phyloP scores from a whole-genome alignment of 257 asterid genomes.

The Solanum chiquidenum region DNA sequence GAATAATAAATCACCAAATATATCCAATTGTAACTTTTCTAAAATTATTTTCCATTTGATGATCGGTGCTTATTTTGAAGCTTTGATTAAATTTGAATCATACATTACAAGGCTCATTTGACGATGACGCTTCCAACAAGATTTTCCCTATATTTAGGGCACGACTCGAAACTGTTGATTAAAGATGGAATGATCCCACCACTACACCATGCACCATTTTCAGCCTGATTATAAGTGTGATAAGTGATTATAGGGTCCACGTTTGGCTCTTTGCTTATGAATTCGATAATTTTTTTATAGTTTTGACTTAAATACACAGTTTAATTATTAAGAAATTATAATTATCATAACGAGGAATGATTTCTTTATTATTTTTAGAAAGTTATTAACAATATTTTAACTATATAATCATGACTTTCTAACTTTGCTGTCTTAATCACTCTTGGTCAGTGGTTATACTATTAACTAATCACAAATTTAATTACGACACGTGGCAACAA shows the following conservation, averaged over 20 bases:
- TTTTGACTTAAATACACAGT: background rate
- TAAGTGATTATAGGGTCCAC: background rate
- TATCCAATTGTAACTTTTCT: background rate
- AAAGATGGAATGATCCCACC: too few relatives aligned
- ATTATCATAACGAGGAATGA: background rate
- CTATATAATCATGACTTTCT: background rate
- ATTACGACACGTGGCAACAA: background rate
- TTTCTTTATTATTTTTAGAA: background rate
- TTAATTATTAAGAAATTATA: background rate
- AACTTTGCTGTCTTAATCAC: background rate
- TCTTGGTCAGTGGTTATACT: background rate
- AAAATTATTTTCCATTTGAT: background rate
- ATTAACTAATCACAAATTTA: background rate
- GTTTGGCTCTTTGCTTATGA: background rate
- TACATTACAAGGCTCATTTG: too few relatives aligned
- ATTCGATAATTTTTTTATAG: background rate
- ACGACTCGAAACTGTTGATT: background rate
- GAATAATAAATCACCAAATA: background rate
- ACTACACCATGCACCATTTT: too few relatives aligned
- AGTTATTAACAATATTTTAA: background rate
- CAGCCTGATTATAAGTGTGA: background rate
- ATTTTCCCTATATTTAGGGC: background rate
- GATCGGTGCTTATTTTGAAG: too few relatives aligned
- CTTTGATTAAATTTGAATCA: too few relatives aligned
- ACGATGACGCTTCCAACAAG: background rate